phyloP scores from a whole-genome alignment of 257 asterid species.

The Eustoma russellianum region DNA sequence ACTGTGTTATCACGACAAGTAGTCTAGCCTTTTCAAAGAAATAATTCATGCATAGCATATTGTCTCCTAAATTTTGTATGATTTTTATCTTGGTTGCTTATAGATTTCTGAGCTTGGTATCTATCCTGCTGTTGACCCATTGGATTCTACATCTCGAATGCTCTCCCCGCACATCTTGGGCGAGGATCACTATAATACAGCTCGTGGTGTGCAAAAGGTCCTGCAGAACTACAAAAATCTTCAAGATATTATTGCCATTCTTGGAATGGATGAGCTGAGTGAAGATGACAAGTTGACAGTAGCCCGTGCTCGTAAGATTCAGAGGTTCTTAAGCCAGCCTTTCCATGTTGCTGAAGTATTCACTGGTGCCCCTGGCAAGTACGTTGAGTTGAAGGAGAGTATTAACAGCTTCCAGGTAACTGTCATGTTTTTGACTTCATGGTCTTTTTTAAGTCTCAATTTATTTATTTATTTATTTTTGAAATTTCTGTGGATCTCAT shows the following conservation, averaged over 20 bases:
- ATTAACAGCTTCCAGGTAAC: constrained; percentile 85
- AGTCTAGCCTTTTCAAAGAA: neutral
- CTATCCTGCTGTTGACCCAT: constrained; percentile 95
- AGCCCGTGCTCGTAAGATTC: constrained; percentile 94
- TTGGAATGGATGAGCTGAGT: constrained; percentile 98
- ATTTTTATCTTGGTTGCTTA: constrained; percentile 3
- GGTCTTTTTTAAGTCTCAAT: neutral
- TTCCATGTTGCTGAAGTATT: constrained; percentile 99
- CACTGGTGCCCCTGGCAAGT: constrained; percentile 96
- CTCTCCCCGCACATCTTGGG: constrained; percentile 95
- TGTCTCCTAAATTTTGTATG: neutral
- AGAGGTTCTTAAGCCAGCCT: constrained; percentile 87
- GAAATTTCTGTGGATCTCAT: neutral
- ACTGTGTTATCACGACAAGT: constrained; percentile 93
- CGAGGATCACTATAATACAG: constrained; percentile 90
- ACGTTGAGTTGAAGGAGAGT: constrained; percentile 93
- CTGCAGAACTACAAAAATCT: constrained; percentile 95
- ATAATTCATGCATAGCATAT: too few species aligned
- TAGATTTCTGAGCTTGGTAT: constrained; percentile 98
- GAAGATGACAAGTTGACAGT: constrained; percentile 98
- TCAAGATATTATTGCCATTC: constrained; percentile 95
- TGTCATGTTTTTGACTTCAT: neutral
- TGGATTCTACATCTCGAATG: constrained; percentile 96
- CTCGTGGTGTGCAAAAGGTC: constrained; percentile 97
- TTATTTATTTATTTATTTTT: neutral